These are phyloP conservation scores for Lomentospora prolificans DNA, from an alignment of 2,329 filamentous ascomycete species.

Conservation along the genomic window DNA sequence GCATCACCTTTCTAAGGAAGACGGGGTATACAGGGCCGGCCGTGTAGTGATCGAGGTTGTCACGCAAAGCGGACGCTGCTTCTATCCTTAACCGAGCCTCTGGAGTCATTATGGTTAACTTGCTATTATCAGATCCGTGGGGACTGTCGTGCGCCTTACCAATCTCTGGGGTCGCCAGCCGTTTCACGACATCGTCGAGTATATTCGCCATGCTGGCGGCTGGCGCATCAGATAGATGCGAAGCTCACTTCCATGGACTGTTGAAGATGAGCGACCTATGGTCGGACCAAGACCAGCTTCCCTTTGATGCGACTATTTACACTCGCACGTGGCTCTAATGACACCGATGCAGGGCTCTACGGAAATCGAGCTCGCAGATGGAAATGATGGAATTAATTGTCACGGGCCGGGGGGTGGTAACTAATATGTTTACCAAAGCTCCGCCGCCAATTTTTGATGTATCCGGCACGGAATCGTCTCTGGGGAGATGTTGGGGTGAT, in stretches of 20 bases:
- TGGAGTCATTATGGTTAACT: conserved; percentile 24
- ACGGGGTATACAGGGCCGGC: conserved; percentile 64
- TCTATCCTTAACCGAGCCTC: conserved; percentile 76
- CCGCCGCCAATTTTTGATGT: neutral
- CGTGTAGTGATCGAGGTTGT: conserved; percentile 84
- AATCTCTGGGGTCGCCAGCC: conserved; percentile 44
- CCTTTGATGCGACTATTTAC: neutral
- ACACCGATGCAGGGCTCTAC: too few relatives aligned
- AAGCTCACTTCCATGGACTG: conserved; percentile 4
- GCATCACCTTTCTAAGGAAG: conserved; percentile 82
- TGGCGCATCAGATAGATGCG: conserved; percentile 8
- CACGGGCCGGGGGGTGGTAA: too few relatives aligned
- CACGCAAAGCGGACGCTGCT: conserved; percentile 76
- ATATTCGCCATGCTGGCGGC: conserved; percentile 30
- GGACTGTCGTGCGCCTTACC: conserved; percentile 38
- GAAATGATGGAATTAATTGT: too few relatives aligned
- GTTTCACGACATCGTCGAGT: conserved; percentile 50
- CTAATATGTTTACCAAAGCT: neutral
- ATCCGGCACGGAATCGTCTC: neutral
- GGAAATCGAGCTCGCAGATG: too few relatives aligned
- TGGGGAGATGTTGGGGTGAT: neutral
- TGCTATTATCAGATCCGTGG: conserved; percentile 4
- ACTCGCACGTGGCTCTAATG: neutral
- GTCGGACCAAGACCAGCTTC: neutral
- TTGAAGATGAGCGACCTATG: neutral